Percentiles rank a stretch among this genome's conserved stretches.
These are phyloP conservation scores for Capsicum pubescens DNA, from an alignment of 257 asterid genomes.

Conservation along the genomic window DNA sequence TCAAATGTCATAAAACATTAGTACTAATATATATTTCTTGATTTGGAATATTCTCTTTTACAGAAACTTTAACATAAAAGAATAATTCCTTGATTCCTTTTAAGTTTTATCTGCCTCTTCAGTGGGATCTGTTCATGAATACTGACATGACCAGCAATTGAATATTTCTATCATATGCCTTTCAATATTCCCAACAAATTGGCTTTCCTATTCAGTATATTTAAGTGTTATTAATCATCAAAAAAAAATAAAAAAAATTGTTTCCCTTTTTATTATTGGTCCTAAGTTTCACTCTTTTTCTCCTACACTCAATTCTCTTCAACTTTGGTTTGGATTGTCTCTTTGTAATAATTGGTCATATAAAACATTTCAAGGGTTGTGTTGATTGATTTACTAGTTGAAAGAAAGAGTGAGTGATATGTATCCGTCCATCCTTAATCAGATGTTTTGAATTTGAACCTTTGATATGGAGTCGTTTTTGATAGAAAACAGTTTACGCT, in stretches of 20 bases:
- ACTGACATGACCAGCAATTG: conserved; percentile 22
- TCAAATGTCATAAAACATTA: neutral
- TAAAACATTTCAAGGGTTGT: neutral
- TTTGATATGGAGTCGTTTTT: no score
- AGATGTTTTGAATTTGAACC: no score
- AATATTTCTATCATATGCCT: neutral
- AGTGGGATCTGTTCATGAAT: conserved; percentile 40
- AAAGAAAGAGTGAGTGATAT: no score
- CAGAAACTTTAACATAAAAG: conserved; percentile 30
- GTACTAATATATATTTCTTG: neutral
- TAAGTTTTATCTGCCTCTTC: conserved; percentile 27
- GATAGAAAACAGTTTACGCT: no score
- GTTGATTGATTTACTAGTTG: neutral
- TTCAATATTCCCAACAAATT: conserved; percentile 29
- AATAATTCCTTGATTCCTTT: conserved; percentile 36
- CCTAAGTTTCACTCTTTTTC: no score
- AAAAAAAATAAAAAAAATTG: neutral
- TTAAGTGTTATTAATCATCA: neutral
- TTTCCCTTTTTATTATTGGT: no score
- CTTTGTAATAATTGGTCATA: neutral
- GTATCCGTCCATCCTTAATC: no score
- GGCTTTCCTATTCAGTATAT: neutral
- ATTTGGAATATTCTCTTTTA: conserved; percentile 45
- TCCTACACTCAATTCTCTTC: no score
- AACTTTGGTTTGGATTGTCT: no score